Conservation (phyloP, 805 yeast species). For the Candida odintsovae region DNA sequence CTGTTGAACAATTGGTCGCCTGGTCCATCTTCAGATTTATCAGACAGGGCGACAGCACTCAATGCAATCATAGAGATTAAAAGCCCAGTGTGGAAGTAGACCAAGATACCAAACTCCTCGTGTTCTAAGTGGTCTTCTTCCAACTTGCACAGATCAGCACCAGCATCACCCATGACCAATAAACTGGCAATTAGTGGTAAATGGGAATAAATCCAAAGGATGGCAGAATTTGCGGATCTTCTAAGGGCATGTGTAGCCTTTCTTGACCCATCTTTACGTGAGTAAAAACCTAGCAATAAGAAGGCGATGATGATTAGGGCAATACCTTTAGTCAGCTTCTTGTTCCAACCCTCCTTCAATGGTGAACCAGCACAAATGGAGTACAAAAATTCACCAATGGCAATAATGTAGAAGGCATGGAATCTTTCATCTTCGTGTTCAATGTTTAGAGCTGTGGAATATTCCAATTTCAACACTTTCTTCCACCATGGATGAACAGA, state of each 20-base stretch:
- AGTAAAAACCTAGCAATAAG: constrained; percentile 46
- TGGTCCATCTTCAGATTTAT: constrained; percentile 37
- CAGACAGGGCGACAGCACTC: constrained; percentile 37
- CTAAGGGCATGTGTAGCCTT: constrained; percentile 51
- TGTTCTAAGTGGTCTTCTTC: constrained; percentile 22
- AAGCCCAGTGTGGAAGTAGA: constrained; percentile 50
- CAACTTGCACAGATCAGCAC: constrained; percentile 38
- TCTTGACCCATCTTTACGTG: constrained; percentile 44
- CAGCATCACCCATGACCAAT: constrained; percentile 55
- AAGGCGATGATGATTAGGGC: constrained; percentile 44
- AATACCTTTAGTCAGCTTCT: constrained; percentile 42
- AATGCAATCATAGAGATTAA: constrained; percentile 37
- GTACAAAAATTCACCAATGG: constrained; percentile 58
- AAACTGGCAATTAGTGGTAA: constrained; percentile 46
- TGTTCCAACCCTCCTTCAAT: constrained; percentile 36
- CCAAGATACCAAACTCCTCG: constrained; percentile 36
- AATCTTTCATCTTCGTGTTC: constrained; percentile 63
- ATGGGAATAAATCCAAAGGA: constrained; percentile 41
- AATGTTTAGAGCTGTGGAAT: constrained; percentile 56
- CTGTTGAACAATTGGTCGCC: constrained; percentile 28
- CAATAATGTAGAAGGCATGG: constrained; percentile 54
- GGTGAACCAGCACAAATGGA: constrained; percentile 45
- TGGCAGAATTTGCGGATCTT: constrained; percentile 39
- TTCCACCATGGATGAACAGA: constrained; percentile 45
- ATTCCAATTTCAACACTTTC: constrained; percentile 33